Conservation (phyloP, 1,139 yeast genomes). For the Candida sp. region DNA sequence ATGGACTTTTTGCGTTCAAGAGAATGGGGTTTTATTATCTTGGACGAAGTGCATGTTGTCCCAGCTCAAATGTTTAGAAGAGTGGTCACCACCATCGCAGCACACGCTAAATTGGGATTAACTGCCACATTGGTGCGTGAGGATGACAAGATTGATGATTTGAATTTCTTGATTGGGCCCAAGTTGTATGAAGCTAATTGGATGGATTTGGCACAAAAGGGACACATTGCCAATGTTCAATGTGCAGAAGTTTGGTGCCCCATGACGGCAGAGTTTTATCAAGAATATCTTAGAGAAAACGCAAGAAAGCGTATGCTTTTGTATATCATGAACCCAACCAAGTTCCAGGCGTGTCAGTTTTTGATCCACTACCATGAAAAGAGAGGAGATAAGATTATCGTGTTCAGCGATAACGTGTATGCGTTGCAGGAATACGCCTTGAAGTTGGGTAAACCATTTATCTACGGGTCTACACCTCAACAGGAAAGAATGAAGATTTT, state of each 20-base stretch:
- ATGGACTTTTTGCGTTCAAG: constrained; percentile 97
- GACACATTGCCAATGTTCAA: constrained; percentile 98
- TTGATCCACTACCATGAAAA: constrained; percentile 96
- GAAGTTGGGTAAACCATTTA: constrained; percentile 93
- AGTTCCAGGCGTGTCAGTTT: constrained; percentile 98
- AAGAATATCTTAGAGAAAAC: constrained; percentile 87
- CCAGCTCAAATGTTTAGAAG: constrained; percentile 99
- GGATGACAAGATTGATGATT: constrained; percentile 97
- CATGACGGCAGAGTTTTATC: constrained; percentile 98
- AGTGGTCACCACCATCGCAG: constrained; percentile 97
- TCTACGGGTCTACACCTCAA: constrained; percentile 98
- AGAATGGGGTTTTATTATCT: constrained; percentile 98
- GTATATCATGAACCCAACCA: constrained; percentile 99
- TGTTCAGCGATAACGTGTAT: constrained; percentile 96
- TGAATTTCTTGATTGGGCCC: constrained; percentile 98
- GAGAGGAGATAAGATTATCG: constrained; percentile 98
- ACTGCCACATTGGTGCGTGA: constrained; percentile 99
- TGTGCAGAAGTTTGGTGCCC: constrained; percentile 99
- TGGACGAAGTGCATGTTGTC: constrained; percentile 99
- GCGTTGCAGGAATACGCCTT: constrained; percentile 96
- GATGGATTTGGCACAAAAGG: constrained; percentile 99
- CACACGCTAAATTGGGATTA: constrained; percentile 95
- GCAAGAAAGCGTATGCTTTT: constrained; percentile 93
- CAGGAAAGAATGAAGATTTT: constrained; percentile 97
- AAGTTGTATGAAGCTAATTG: constrained; percentile 98